phyloP scores from a whole-genome alignment of 441 rosid genomes.

The Adansonia grandidieri region DNA sequence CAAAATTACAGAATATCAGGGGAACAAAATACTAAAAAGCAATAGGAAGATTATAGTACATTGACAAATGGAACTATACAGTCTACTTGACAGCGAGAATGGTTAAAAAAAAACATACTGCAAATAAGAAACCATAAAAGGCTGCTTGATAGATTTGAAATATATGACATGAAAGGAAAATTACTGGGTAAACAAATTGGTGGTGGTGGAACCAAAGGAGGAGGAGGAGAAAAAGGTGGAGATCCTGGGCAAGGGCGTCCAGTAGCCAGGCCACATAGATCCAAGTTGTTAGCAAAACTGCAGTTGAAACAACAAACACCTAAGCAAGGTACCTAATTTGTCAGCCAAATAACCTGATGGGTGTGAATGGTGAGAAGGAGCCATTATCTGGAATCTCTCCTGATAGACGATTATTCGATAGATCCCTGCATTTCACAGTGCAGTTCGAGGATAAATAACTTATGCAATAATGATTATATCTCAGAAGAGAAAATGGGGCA shows the following conservation, averaged over 20 bases:
- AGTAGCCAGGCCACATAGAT: slow-evolving; percentile 89
- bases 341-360: slow-evolving; percentile 63
- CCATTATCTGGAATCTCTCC: slow-evolving; percentile 94
- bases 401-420: slow-evolving; percentile 83
- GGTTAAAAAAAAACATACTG: background rate
- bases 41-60: background rate
- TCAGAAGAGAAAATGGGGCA: slow-evolving; percentile 3
- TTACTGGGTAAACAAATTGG: slow-evolving; percentile 72
- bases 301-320: slow-evolving; percentile 30
- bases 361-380: slow-evolving; percentile 89
- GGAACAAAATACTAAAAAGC: background rate
- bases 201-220: slow-evolving; percentile 84
- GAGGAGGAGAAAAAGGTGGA: slow-evolving; percentile 96
- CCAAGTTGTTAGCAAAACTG: slow-evolving; percentile 93
- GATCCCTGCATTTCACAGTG: slow-evolving; percentile 65
- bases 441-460: slow-evolving; percentile 20
- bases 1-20: slow-evolving; percentile 3
- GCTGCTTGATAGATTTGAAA: background rate
- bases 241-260: slow-evolving; percentile 94
- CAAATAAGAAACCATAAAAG: background rate
- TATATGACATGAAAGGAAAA: background rate
- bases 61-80: slow-evolving; percentile 5
- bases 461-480: slow-evolving; percentile 2
- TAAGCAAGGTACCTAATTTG: slow-evolving; percentile 27
- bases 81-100: background rate